A percentile compares a stretch with the other conserved stretches of the same genome.
phyloP scores from a whole-genome alignment of 2,329 filamentous ascomycete genomes.

The Rhinocladiella similis region DNA sequence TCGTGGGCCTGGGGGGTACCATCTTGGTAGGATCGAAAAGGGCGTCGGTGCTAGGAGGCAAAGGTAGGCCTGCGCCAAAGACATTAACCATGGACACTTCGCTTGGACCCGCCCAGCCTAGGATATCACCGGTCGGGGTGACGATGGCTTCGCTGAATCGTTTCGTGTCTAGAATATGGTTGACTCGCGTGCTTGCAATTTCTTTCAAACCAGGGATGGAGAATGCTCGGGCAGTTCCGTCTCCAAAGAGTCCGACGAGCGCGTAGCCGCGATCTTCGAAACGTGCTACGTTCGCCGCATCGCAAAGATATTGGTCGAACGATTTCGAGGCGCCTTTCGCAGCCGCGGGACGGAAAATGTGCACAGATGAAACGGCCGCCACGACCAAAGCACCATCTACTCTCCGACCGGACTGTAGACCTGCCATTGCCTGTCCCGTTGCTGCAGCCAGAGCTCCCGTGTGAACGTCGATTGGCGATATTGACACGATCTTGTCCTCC shows the following conservation, averaged over 20 bases:
- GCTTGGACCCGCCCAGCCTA: slow-evolving; percentile 85
- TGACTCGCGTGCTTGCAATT: slow-evolving; percentile 66
- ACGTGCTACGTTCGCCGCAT: slow-evolving; percentile 74
- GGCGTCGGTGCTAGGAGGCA: slow-evolving; percentile 67
- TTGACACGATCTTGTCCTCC: slow-evolving; percentile 66
- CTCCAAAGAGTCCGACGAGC: slow-evolving; percentile 80
- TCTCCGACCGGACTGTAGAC: slow-evolving; percentile 70
- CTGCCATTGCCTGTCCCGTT: slow-evolving; percentile 72
- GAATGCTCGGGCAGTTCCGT: slow-evolving; percentile 76
- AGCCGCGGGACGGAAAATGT: slow-evolving; percentile 81
- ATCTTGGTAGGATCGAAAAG: slow-evolving; percentile 75
- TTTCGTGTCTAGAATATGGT: slow-evolving; percentile 68
- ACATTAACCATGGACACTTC: slow-evolving; percentile 81
- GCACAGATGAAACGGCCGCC: slow-evolving; percentile 71
- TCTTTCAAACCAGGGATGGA: slow-evolving; percentile 88
- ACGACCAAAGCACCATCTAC: slow-evolving; percentile 79
- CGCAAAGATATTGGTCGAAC: slow-evolving; percentile 81
- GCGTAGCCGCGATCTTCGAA: slow-evolving; percentile 75
- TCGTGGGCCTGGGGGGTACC: slow-evolving; percentile 81
- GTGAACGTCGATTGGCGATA: slow-evolving; percentile 77
- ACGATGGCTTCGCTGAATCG: slow-evolving; percentile 71
- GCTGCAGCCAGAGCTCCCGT: slow-evolving; percentile 75
- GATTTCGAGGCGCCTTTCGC: slow-evolving; percentile 89
- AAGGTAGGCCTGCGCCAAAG: slow-evolving; percentile 71
- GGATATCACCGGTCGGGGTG: slow-evolving; percentile 74